These are phyloP conservation scores for Suhomyces chickasaworum DNA, from an alignment of 1,139 yeast species.

Conservation along the genomic window DNA sequence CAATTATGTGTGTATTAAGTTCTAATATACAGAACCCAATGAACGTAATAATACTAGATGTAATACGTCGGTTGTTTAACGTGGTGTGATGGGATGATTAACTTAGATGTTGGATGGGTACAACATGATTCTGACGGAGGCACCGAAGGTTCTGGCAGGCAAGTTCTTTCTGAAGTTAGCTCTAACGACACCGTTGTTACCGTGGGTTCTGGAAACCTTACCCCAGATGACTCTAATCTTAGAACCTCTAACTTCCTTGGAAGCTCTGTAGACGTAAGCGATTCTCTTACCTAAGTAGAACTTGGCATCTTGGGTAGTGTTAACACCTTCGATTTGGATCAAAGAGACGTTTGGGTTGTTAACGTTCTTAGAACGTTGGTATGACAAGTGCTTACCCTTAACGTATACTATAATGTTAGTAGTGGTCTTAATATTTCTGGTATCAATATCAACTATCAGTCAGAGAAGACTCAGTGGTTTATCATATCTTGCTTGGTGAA, in stretches of 20 bases:
- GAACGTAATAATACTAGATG: slow-evolving; percentile 13
- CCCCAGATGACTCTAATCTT: slow-evolving; percentile 99
- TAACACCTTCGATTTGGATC: slow-evolving; percentile 95
- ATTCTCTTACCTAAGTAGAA: slow-evolving; percentile 99
- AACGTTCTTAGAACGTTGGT: slow-evolving; percentile 99
- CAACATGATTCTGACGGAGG: slow-evolving; percentile 99
- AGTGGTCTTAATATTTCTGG: slow-evolving; percentile 15
- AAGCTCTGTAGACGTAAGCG: slow-evolving; percentile 99
- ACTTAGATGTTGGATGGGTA: slow-evolving; percentile 99
- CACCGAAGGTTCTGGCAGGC: slow-evolving; percentile 99
- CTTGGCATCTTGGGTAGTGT: slow-evolving; percentile 89
- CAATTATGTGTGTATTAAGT: slow-evolving; percentile 16
- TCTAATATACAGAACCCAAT: slow-evolving; percentile 16
- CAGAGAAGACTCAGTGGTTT: background rate
- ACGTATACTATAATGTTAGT: slow-evolving; percentile 86
- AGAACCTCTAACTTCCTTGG: slow-evolving; percentile 97
- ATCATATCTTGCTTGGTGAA: background rate
- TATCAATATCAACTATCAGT: background rate
- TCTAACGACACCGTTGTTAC: slow-evolving; percentile 97
- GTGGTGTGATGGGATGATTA: slow-evolving; percentile 13
- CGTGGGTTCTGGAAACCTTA: slow-evolving; percentile 97
- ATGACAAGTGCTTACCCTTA: slow-evolving; percentile 99
- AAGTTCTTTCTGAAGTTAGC: slow-evolving; percentile 99
- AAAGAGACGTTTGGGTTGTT: slow-evolving; percentile 98
- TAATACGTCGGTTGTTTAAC: slow-evolving; percentile 13